These are phyloP conservation scores for Elongisporangium prolatum DNA, from an alignment of 352 stramenopile genomes.

Conservation along the genomic window DNA sequence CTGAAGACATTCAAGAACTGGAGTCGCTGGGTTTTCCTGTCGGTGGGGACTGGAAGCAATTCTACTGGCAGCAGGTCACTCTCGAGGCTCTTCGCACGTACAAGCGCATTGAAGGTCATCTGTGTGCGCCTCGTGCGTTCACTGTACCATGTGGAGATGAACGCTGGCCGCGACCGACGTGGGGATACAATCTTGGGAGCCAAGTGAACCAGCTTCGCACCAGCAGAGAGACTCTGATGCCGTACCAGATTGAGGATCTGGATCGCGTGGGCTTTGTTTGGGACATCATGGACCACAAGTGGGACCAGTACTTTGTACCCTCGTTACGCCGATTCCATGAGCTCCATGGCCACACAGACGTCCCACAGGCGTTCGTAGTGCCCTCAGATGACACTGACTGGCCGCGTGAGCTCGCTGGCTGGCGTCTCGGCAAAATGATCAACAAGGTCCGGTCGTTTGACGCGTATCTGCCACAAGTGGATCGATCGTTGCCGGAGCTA, in stretches of 20 bases:
- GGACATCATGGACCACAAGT: conserved; percentile 28
- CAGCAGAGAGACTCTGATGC: conserved; percentile 9
- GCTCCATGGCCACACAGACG: conserved; percentile 30
- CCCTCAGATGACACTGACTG: conserved; percentile 13
- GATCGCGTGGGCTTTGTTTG: conserved; percentile 35
- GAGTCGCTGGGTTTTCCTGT: conserved; percentile 22
- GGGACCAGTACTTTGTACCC: conserved; percentile 32
- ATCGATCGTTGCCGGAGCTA: conserved; percentile 28
- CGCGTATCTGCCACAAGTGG: conserved; percentile 23
- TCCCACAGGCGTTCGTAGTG: conserved; percentile 37
- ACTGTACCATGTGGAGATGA: conserved; percentile 20
- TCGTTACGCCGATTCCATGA: conserved; percentile 26
- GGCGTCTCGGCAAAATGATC: conserved; percentile 35
- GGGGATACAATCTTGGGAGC: conserved; percentile 28
- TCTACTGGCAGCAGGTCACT: conserved; percentile 28
- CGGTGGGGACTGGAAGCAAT: conserved; percentile 32
- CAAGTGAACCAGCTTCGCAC: conserved; percentile 33
- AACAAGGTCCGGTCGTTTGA: conserved; percentile 38
- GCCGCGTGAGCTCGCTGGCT: conserved; percentile 23
- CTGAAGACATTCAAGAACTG: conserved; percentile 15
- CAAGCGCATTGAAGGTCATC: conserved; percentile 21
- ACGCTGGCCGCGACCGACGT: conserved; percentile 28
- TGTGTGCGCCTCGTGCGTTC: conserved; percentile 36
- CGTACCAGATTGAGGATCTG: conserved; percentile 28
- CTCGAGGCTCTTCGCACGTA: conserved; percentile 30